Evolutionary conservation across 2,329 filamentous ascomycete species (phyloP), one percentile per base, ranked within the genome.

Genomic region (Aureobasidium mangrovei): DNA sequence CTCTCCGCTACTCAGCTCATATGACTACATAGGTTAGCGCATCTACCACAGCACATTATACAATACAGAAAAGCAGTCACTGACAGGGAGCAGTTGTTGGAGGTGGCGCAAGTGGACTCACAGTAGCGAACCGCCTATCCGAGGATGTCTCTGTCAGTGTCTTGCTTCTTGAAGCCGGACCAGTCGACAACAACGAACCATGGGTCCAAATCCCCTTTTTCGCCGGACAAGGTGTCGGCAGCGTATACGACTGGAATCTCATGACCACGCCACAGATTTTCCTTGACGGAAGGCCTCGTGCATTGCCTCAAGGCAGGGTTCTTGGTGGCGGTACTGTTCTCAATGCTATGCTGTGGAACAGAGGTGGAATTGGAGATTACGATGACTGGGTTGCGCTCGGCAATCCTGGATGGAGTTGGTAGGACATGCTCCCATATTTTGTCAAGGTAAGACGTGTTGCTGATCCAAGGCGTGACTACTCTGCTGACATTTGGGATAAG

Each of bases 341-440:
- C 48, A 68, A 69, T 44, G 63, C 61, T 27, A 65, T 66, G 61
- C 59, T 66, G n/a, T 69, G 60, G 59, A 64, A 63, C 52, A 71
- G 75, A 32, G 76, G 72, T 5, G 71, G 68, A 46, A 67, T 62
- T 35, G 69, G 70, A 35, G 77, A 81, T 42, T 77, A 78, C 43
- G 75, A 84, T 64, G 72, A 72, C 0, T 84, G 81, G 81, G 75
- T 74, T 44, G 65, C 70, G 31, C 65, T 84, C 7, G 81, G 81
- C 0, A 84, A 83, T 59, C 54, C 59, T 1, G 81, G 79, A 2
- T 84, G 81, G 81, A 70, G 72, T 1, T 84, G 78, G 77, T 67
- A 77, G 39, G 70, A 70, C 5, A 57, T 78, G 26, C 60, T 67
- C 12, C 65, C 63, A 7, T 70, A 69, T 59, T 70, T 71, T 58